These are phyloP conservation scores for Waltergamsia citrina DNA, from an alignment of 2,329 filamentous ascomycete species.

Conservation along the genomic window DNA sequence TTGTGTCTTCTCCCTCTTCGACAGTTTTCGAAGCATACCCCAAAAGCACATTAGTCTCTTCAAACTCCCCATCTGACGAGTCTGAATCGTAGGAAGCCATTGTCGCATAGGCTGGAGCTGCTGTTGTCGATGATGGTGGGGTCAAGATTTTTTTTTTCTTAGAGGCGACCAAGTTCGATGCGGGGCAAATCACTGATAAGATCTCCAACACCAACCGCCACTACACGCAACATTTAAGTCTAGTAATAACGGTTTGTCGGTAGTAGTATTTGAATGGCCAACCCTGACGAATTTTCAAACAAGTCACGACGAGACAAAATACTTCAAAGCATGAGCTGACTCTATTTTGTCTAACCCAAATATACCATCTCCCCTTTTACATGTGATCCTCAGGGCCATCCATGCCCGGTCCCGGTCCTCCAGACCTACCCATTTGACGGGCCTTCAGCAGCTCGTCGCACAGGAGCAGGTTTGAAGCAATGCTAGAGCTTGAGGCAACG, in stretches of 20 bases:
- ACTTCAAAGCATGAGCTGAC: neutral
- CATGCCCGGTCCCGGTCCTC: constrained; percentile 54
- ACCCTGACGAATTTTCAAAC: neutral
- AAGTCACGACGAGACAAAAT: neutral
- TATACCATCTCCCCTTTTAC: constrained; percentile 30
- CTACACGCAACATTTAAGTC: neutral
- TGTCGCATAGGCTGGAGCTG: neutral
- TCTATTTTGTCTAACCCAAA: constrained; percentile 4
- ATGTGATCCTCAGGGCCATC: constrained; percentile 47
- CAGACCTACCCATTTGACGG: constrained; percentile 75
- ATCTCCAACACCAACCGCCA: neutral
- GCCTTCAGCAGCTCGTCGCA: constrained; percentile 98
- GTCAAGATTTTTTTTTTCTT: constrained; percentile 10
- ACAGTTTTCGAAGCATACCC: constrained; percentile 79
- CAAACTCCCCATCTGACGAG: constrained; percentile 62
- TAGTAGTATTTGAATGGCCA: neutral
- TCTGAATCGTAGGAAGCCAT: constrained; percentile 85
- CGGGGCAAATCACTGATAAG: constrained; percentile 3
- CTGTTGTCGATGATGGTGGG: constrained; percentile 19
- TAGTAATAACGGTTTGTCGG: neutral
- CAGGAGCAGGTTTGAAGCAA: constrained; percentile 87
- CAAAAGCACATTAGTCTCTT: constrained; percentile 78
- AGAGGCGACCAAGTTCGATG: neutral
- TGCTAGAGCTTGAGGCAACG: constrained; percentile 87
- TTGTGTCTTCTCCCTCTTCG: constrained; percentile 56